Base-by-base conservation (phyloP, 1,139 yeast species). In the Zygoascus sp. region DNA sequence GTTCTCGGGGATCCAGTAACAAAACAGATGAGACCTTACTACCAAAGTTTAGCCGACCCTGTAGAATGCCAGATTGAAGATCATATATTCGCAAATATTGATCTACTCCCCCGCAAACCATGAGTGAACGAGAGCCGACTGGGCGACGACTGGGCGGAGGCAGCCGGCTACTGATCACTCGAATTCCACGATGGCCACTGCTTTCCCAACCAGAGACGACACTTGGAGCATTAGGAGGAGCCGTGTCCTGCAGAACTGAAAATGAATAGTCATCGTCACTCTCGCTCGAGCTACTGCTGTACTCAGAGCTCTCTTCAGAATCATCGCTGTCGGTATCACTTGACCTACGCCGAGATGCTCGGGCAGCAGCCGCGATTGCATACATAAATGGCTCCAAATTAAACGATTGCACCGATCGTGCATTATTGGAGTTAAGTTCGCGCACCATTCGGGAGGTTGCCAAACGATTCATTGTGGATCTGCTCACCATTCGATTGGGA, bases 41-140 rank as follows among this genome's bases (percentile, higher is more conserved):
- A 1, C 87, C 88, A 38, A 83, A 58, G 55, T 76, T 83, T 9
- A 83, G 81, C 58, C 84, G 84, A 10, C 78, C 83, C 27, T 80
- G 62, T 47, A 80, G 67, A 36, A 76, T 74, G 48, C 92, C 73
- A 0, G 77, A 63, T 5, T 68, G 66, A n/a, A 80, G 59, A 53
- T 84, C 81, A 63, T 79, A 87, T 6, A 83, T 83, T 50, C 95
- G 73, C 42, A 84, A 71, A 59, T 84, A 84, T 59, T 90, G 75
- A 62, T 87, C 96, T 34, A 86, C 69, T 0, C 95, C 94, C 41
- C 94, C 95, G 39, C 84, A 74, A 1, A 72, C 68, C 10, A 79
- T 49, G 10, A 61, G 21, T 11, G 58, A 45, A 13, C 44, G 36
- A 6, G 40, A n/a, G 5, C 34, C 23, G 8, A n/a, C 10, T 8